phyloP scores from a whole-genome alignment of 768 basidiomycete genomes.

The Boletus coccyginus region DNA sequence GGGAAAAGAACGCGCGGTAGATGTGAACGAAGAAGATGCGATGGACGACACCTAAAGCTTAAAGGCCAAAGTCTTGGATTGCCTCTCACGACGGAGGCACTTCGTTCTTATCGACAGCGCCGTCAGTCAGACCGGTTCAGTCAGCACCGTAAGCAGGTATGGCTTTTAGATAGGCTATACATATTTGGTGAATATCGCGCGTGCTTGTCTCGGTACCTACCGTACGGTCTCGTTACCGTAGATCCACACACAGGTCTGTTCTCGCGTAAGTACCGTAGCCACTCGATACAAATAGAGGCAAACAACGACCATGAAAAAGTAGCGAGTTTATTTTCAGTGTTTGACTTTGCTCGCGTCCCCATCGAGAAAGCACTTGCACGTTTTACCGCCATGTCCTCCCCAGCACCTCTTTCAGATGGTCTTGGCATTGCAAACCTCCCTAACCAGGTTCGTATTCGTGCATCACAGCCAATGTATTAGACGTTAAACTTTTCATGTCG shows the following conservation, averaged over 20 bases:
- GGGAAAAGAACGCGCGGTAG: conserved; percentile 28
- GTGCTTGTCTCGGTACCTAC: too few relatives aligned
- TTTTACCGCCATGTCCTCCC: conserved; percentile 25
- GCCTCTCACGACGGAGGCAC: too few relatives aligned
- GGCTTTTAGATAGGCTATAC: too few relatives aligned
- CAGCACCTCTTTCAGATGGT: conserved; percentile 54
- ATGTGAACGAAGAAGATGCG: conserved; percentile 1
- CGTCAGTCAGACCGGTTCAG: too few relatives aligned
- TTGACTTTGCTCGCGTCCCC: conserved; percentile 14
- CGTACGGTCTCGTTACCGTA: too few relatives aligned
- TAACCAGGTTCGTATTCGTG: conserved; percentile 72
- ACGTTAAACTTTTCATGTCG: background rate
- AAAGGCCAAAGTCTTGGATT: background rate
- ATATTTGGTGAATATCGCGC: too few relatives aligned
- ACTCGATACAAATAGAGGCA: conserved; percentile 25
- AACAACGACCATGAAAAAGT: conserved; percentile 26
- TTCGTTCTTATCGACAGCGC: too few relatives aligned
- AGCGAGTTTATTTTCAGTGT: conserved; percentile 15
- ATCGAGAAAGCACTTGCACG: conserved; percentile 14
- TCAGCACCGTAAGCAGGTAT: too few relatives aligned
- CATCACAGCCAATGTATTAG: background rate
- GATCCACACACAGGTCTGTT: too few relatives aligned
- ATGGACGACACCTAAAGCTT: conserved; percentile 17
- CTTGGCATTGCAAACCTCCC: conserved; percentile 97
- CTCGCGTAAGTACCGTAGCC: conserved; percentile 4